Percentiles rank a stretch among this genome's conserved stretches.
These are phyloP conservation scores for Penicillium verrucosum DNA, from an alignment of 2,329 filamentous ascomycete species.

Conservation along the genomic window DNA sequence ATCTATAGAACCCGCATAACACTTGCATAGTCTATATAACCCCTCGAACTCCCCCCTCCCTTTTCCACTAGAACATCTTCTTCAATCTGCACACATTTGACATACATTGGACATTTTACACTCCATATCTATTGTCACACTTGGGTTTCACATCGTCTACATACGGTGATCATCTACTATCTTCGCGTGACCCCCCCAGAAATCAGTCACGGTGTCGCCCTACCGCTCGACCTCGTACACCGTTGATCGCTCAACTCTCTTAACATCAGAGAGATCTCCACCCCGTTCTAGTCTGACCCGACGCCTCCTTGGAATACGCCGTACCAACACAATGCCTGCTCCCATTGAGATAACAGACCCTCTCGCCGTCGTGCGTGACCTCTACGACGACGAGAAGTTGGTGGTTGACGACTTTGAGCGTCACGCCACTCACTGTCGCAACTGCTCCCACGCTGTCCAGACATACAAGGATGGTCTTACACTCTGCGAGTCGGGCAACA, in stretches of 20 bases:
- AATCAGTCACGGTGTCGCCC: conserved; percentile 32
- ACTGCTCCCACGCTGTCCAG: conserved; percentile 31
- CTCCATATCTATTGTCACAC: not conserved
- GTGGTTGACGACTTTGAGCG: conserved; percentile 38
- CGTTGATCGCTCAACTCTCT: conserved; percentile 19
- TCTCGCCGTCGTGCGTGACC: conserved; percentile 33
- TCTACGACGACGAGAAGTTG: conserved; percentile 36
- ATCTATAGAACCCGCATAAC: conserved; percentile 2
- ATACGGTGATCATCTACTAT: conserved; percentile 12
- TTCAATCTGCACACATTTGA: not conserved
- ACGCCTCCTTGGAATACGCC: conserved; percentile 20
- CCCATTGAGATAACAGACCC: conserved; percentile 25
- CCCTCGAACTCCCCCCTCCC: not conserved
- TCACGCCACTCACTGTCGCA: conserved; percentile 36
- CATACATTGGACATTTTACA: not conserved
- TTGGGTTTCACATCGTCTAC: conserved; percentile 3
- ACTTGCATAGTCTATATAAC: conserved; percentile 5
- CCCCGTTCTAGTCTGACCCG: conserved; percentile 13
- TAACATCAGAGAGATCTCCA: conserved; percentile 21
- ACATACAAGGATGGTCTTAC: conserved; percentile 22
- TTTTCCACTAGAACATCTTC: not conserved
- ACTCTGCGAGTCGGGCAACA: conserved; percentile 38
- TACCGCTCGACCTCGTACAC: conserved; percentile 24
- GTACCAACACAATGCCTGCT: conserved; percentile 32
- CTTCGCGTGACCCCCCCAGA: conserved; percentile 14